These are phyloP conservation scores for Microdochium paspali DNA, from an alignment of 2,329 filamentous ascomycete species.

Conservation along the genomic window DNA sequence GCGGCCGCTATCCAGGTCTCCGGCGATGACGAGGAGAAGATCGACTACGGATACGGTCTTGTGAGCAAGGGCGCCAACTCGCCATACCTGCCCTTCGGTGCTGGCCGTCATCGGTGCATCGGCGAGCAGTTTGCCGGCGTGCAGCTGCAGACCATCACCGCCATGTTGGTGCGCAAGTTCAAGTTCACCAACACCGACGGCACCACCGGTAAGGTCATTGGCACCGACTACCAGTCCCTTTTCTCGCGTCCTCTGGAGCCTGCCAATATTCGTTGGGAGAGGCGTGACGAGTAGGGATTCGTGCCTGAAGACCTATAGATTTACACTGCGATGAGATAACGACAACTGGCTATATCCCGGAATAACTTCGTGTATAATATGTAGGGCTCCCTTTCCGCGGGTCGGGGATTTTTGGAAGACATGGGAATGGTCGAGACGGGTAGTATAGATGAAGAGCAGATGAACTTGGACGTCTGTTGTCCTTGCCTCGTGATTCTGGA, in stretches of 20 bases:
- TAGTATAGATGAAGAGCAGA: neutral
- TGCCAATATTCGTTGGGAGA: slow-evolving; percentile 68
- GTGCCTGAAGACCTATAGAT: neutral
- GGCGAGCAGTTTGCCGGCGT: slow-evolving; percentile 95
- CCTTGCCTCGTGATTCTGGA: no score
- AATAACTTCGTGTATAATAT: slow-evolving; percentile 4
- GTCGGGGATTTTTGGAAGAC: neutral
- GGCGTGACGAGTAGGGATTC: slow-evolving; percentile 33
- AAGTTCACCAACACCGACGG: slow-evolving; percentile 71
- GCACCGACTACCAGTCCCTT: slow-evolving; percentile 58
- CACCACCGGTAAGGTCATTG: slow-evolving; percentile 52
- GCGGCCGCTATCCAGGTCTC: slow-evolving; percentile 29
- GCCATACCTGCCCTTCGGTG: slow-evolving; percentile 90
- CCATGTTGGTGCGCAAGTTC: slow-evolving; percentile 66
- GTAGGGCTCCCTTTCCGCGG: neutral
- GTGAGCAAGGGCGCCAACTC: slow-evolving; percentile 85
- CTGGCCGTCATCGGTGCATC: slow-evolving; percentile 87
- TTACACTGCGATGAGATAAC: slow-evolving; percentile 4
- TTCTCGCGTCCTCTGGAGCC: slow-evolving; percentile 67
- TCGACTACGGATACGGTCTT: slow-evolving; percentile 89
- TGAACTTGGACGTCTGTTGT: neutral
- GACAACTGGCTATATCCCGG: slow-evolving; percentile 8
- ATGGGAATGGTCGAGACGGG: neutral
- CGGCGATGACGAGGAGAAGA: slow-evolving; percentile 57
- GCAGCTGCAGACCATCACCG: slow-evolving; percentile 79